Base-by-base conservation (phyloP, 169 alveolate species). In the Ichthyophthirius multifiliis region DNA sequence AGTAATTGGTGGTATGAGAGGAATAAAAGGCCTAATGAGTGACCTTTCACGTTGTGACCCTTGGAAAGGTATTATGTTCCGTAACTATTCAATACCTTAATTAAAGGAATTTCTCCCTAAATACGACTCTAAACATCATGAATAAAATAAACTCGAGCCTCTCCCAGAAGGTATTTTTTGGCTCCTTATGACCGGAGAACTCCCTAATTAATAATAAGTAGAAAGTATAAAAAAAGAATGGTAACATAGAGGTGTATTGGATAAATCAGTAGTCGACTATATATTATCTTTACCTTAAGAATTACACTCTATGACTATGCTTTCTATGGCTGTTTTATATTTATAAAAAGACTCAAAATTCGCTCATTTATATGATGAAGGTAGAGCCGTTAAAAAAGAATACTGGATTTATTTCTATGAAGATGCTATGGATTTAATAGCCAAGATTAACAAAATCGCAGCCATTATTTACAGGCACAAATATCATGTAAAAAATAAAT, bases 21-120 rank as follows among this genome's bases (percentile, higher is more conserved):
- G 98, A 43, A 88, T 97, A 83, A 87, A 93, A 13, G 98, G 97
- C 45, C 83, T 98, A 78, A 73, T 97, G 76, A 93, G 97, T 16
- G 99, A 98, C 67, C 97, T 99, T 32, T 96, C 99, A 9, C 93
- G 92, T 67, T 86, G 97, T 48, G 98, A 97, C 80, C 95, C 98
- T 15, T 84, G 73, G 73, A 73, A 87, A 63, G 99, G 99, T 34
- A 95, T 98, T 46, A 88, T 86, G 37, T 95, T 92, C 83, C 87
- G 99, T 75, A 99, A 97, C 5, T 81, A 85, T 75, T 71, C 94
- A 23, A 92, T 98, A 35, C 93, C 93, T 47, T 96, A 97, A 85
- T 75, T 96, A 43, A 81, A 89, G 77, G 90, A 81, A 73, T 86
- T 78, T 15, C 83, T 96, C 32, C 98, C 99, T 0, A 90, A 86